A percentile compares a stretch with the other conserved stretches of the same genome.
Conservation (phyloP, 2,329 filamentous ascomycete species). For the Aspergillus pseudonomiae region DNA sequence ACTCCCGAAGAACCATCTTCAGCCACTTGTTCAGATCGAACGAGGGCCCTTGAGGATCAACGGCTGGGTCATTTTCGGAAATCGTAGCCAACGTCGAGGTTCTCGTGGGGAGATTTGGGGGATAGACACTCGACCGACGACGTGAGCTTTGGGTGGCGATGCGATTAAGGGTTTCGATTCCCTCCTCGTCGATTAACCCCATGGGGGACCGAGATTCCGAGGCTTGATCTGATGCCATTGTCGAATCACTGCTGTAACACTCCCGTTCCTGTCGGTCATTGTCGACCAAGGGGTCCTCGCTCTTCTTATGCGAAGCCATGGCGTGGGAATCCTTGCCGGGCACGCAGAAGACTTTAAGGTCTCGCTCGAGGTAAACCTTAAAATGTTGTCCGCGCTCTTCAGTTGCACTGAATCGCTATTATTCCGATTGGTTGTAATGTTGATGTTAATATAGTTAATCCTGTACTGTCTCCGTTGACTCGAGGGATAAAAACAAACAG, state of each 20-base stretch:
- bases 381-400: background rate
- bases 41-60: slow-evolving; percentile 6
- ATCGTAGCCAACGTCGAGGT: background rate
- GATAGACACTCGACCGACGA: slow-evolving; percentile 12
- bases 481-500: background rate
- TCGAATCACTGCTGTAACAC: background rate
- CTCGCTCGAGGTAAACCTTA: background rate
- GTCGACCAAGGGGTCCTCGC: background rate
- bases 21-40: slow-evolving; percentile 13
- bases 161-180: slow-evolving; percentile 5
- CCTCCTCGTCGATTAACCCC: slow-evolving; percentile 4
- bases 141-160: slow-evolving; percentile 9
- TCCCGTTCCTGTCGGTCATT: background rate
- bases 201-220: background rate
- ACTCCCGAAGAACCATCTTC: background rate
- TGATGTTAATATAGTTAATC: background rate
- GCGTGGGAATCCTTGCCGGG: background rate
- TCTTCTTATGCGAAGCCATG: background rate
- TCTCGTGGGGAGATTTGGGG: background rate
- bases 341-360: background rate
- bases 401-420: background rate
- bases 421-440: background rate
- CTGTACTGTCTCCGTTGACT: background rate
- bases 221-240: background rate
- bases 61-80: slow-evolving; percentile 4